Base-by-base conservation (phyloP, 148 eudicot genomes). In the Talinum fruticosum region DNA sequence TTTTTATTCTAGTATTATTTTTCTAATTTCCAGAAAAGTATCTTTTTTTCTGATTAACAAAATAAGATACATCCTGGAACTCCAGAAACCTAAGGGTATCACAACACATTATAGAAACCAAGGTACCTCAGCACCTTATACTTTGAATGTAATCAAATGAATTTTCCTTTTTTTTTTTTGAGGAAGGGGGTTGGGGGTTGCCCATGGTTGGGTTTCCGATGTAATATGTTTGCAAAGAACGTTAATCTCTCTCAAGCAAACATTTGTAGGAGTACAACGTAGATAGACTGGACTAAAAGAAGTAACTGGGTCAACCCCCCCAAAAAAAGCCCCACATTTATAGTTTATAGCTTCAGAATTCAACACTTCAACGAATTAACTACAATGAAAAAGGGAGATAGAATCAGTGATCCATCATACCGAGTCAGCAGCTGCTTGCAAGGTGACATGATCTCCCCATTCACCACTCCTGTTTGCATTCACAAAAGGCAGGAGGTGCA, bases 381-480 rank as follows among this genome's bases (percentile, higher is more conserved):
- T 5, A 36, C 5, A 1, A 75, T 28, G 51, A 72, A 29, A 23
- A 19, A 29, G 21, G 13, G 59, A n/a, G 23, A 19, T 41, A 59
- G 44, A 34, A 51, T 24, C 57, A 74, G 30, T 8, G 29, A 34
- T 41, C 6, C 38, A 64, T 19, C 73, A 21, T 80, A 85, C 85
- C 74, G 83, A 79, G 71, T 85, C 85, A 69, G 86, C 81, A 47
- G 87, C 85, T 44, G 87, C 85, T 74, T 85, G 87, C 85, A 85
- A 76, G 29, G 85, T 85, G 79, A 85, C 87, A 44, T 85, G 87
- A 85, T 85, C 87, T 76, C 87, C 87, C 87, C 87, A 93, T 78
- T 91, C 98, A 69, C 91, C 94, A 71, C 81, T 87, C 90, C 98
- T 93, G 83, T 49, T 82, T 69, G 67, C 82, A 67, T 38, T 41